These are phyloP conservation scores for Rhizopogon roseolus DNA, from an alignment of 768 basidiomycete species.

Conservation along the genomic window DNA sequence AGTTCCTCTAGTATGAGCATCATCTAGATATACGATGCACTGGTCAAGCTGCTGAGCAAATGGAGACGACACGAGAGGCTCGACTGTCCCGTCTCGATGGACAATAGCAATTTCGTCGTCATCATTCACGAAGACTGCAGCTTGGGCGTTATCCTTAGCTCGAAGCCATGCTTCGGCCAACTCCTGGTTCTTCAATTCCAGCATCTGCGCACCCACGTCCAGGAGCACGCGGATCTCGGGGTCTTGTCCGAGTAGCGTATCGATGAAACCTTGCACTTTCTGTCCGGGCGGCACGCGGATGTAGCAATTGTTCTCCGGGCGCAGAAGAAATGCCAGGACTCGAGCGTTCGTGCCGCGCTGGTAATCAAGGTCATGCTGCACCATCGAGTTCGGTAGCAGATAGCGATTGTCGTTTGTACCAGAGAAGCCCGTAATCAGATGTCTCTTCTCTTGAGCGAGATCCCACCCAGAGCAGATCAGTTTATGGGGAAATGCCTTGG, in stretches of 20 bases:
- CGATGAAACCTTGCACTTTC: conserved; percentile 15
- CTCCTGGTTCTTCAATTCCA: conserved; percentile 42
- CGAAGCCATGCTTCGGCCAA: conserved; percentile 38
- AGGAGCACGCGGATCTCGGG: conserved; percentile 43
- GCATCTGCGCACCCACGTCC: conserved; percentile 55
- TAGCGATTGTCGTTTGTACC: conserved; percentile 38
- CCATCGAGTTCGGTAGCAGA: conserved; percentile 1
- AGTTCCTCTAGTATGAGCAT: conserved; percentile 35
- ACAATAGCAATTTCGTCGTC: conserved; percentile 30
- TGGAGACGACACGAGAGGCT: conserved; percentile 27
- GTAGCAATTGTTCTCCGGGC: conserved; percentile 16
- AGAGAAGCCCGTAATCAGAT: conserved; percentile 27
- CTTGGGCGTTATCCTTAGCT: conserved; percentile 9
- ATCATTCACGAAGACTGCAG: conserved; percentile 29
- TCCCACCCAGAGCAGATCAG: conserved; percentile 34
- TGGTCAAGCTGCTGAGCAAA: conserved; percentile 29
- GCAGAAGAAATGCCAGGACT: conserved; percentile 26
- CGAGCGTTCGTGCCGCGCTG: conserved; percentile 45
- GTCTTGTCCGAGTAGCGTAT: conserved; percentile 26
- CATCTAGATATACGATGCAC: conserved; percentile 34
- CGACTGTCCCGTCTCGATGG: conserved; percentile 21
- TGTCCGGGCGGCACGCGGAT: conserved; percentile 7
- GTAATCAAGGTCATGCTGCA: conserved; percentile 26
- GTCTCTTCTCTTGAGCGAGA: conserved; percentile 22
- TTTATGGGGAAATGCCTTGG: conserved; percentile 31